Percentiles rank a stretch among this genome's conserved stretches.
Conservation (phyloP, 768 basidiomycete genomes). For the Cystobasidium onofrii region DNA sequence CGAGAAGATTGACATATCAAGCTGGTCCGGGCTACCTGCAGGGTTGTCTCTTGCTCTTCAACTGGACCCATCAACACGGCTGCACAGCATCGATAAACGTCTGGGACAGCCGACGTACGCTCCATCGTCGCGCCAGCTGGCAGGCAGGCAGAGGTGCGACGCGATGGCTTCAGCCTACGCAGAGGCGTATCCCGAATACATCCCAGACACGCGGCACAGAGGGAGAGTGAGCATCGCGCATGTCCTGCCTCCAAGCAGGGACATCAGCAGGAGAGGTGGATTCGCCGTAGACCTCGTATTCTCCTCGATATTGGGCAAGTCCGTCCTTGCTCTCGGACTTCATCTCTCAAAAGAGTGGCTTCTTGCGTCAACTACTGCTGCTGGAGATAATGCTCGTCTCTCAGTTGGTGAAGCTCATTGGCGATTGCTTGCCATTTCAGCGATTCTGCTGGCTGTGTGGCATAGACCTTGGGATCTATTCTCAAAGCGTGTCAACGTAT, state of each 20-base stretch:
- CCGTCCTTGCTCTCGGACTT: constrained; percentile 38
- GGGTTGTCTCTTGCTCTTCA: not conserved
- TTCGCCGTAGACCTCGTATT: constrained; percentile 42
- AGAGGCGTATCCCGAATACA: constrained; percentile 17
- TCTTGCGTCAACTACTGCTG: constrained; percentile 29
- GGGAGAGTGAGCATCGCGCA: constrained; percentile 26
- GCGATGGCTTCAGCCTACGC: constrained; percentile 6
- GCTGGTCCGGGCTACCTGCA: not conserved
- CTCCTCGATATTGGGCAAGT: constrained; percentile 37
- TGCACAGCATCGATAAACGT: not conserved
- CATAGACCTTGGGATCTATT: constrained; percentile 19
- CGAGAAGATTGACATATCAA: not conserved
- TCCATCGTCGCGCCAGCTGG: too few relatives aligned
- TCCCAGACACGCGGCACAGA: constrained; percentile 23
- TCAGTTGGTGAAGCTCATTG: constrained; percentile 17
- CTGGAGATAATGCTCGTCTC: not conserved
- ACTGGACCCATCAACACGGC: not conserved
- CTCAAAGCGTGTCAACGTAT: not conserved
- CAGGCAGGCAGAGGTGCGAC: not conserved
- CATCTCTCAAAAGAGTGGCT: constrained; percentile 40
- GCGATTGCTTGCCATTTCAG: not conserved
- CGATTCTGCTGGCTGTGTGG: not conserved
- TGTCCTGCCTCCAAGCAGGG: constrained; percentile 16
- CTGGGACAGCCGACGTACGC: too few relatives aligned
- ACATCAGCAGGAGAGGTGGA: not conserved